These are phyloP conservation scores for Rutstroemia sp. DNA, from an alignment of 2,329 filamentous ascomycete genomes.

Conservation along the genomic window DNA sequence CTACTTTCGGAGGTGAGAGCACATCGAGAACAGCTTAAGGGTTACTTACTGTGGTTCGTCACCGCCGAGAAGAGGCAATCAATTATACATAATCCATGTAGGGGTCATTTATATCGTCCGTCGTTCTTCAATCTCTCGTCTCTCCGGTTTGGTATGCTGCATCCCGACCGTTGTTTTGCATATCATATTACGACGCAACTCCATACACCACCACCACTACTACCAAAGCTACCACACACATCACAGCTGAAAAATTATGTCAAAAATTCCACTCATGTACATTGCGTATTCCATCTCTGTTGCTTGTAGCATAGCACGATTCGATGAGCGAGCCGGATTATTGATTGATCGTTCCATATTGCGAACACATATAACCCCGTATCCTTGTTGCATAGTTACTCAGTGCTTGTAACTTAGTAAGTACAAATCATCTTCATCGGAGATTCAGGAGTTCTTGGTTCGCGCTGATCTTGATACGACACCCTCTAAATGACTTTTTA, in stretches of 20 bases:
- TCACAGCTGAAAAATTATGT: neutral
- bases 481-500: neutral
- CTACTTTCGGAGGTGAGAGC: neutral
- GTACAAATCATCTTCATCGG: neutral
- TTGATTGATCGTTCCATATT: neutral
- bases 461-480: neutral
- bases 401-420: too few relatives aligned
- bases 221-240: neutral
- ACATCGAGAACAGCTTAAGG: neutral
- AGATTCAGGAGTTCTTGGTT: neutral
- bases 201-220: neutral
- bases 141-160: conserved; percentile 1
- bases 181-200: neutral
- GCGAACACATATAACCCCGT: neutral
- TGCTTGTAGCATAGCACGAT: neutral
- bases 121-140: neutral
- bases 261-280: neutral
- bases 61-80: neutral
- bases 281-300: neutral
- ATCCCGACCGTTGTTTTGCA: conserved; percentile 2
- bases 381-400: neutral
- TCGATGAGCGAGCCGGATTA: neutral
- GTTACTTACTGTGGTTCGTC: neutral
- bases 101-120: neutral
- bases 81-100: neutral